phyloP scores from a whole-genome alignment of 78 protist species.

The Dictyostelium discoideum region DNA sequence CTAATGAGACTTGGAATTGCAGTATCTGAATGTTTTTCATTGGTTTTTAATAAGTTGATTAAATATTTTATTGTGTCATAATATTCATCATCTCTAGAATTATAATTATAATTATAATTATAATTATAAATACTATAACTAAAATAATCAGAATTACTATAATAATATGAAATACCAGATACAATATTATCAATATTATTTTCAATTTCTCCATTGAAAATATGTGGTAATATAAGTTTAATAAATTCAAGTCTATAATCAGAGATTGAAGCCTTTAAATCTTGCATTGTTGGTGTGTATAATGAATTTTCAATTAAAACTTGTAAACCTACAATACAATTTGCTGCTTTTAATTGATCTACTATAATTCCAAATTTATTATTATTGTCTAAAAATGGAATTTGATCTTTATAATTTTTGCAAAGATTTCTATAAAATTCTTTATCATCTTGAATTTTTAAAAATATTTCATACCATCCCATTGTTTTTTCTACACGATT shows the following conservation, averaged over 20 bases:
- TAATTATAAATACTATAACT: too few relatives aligned
- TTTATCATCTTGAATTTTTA: not conserved
- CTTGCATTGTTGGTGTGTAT: not conserved
- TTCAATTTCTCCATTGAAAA: not conserved
- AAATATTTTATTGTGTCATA: not conserved
- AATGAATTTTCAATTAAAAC: not conserved
- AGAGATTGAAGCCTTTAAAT: not conserved
- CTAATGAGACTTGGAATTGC: not conserved
- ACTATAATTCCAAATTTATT: not conserved
- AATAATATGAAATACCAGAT: too few relatives aligned
- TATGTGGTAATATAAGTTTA: not conserved
- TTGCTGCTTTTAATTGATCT: not conserved
- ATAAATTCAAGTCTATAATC: not conserved
- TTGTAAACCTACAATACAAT: not conserved
- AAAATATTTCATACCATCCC: not conserved
- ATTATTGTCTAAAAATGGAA: not conserved
- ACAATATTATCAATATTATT: not conserved
- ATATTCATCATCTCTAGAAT: too few relatives aligned
- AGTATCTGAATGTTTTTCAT: not conserved
- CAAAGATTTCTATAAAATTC: not conserved
- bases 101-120: too few relatives aligned
- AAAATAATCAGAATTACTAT: too few relatives aligned
- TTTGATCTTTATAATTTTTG: not conserved
- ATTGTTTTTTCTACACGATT: not conserved
- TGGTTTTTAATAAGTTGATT: not conserved